Evolutionary conservation across 441 rosid genomes (phyloP).

Genomic region (Omphalea diandra): DNA sequence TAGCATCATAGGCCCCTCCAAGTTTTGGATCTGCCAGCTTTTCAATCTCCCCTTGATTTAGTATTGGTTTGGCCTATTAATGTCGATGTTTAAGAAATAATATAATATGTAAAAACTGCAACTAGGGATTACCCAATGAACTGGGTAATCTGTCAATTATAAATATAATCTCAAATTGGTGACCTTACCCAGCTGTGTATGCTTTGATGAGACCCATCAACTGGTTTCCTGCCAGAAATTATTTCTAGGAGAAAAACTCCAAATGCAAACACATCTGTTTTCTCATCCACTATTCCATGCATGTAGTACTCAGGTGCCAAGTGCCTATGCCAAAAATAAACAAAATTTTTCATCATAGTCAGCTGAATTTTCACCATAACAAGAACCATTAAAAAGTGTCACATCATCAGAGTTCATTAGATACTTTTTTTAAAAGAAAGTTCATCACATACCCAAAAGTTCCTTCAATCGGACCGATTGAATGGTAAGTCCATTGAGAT

Average conservation of each 20-base stretch:
- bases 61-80: conserved; percentile 68
- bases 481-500: conserved; percentile 96
- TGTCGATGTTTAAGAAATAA: background rate
- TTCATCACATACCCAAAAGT: conserved; percentile 72
- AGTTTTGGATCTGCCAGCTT: conserved; percentile 75
- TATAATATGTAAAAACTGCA: background rate
- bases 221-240: conserved; percentile 87
- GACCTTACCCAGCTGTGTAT: conserved; percentile 82
- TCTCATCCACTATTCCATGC: conserved; percentile 98
- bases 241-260: conserved; percentile 88
- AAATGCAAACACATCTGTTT: conserved; percentile 94
- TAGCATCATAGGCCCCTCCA: conserved; percentile 51
- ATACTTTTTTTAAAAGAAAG: too few species aligned
- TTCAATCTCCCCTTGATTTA: conserved; percentile 57
- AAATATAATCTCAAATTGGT: background rate
- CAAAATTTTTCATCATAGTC: conserved; percentile 3
- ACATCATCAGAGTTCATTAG: background rate
- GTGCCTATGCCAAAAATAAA: conserved; percentile 45
- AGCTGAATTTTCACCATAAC: background rate
- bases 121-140: background rate
- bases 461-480: conserved; percentile 97
- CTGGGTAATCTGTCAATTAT: background rate
- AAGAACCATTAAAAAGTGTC: background rate
- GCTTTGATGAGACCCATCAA: conserved; percentile 86
- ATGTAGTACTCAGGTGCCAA: conserved; percentile 94